Percentiles rank a stretch among this genome's conserved stretches.
Evolutionary conservation across 2,329 filamentous ascomycete species (phyloP).

Genomic region (Chrysoporthe puriensis): DNA sequence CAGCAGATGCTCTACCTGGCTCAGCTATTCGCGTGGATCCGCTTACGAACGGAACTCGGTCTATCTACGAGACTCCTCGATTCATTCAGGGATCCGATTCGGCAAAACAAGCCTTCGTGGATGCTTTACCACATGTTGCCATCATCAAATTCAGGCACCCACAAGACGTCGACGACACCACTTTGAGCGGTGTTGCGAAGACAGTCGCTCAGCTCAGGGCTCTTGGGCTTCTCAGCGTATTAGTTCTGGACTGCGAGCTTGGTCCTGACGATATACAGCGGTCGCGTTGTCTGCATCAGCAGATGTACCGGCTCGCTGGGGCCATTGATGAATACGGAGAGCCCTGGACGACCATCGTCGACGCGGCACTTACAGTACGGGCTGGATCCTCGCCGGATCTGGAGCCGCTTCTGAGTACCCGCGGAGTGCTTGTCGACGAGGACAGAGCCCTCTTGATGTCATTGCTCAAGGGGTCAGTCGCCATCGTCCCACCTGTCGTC

Average conservation of each 20-base stretch:
- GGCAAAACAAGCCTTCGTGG: conserved; percentile 35
- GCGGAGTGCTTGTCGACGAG: conserved; percentile 45
- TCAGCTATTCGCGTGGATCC: conserved; percentile 26
- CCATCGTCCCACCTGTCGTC: conserved; percentile 60
- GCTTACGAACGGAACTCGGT: conserved; percentile 34
- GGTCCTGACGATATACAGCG: conserved; percentile 40
- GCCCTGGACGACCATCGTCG: conserved; percentile 70
- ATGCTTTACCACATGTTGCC: conserved; percentile 69
- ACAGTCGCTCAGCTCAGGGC: conserved; percentile 83
- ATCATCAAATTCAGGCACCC: conserved; percentile 82
- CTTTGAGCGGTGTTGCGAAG: conserved; percentile 74
- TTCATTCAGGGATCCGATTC: conserved; percentile 41
- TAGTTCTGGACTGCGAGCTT: conserved; percentile 75
- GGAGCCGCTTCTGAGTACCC: conserved; percentile 36
- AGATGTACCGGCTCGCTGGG: conserved; percentile 74
- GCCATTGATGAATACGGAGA: conserved; percentile 73
- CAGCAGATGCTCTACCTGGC: conserved; percentile 33
- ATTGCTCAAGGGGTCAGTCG: conserved; percentile 69
- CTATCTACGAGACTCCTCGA: conserved; percentile 39
- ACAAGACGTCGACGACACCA: conserved; percentile 69
- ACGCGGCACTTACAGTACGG: conserved; percentile 52
- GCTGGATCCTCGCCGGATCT: conserved; percentile 35
- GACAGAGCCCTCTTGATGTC: conserved; percentile 65
- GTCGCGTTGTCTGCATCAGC: conserved; percentile 48
- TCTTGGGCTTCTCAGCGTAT: conserved; percentile 78